Base-by-base conservation (phyloP, 345 rosid species). In the Heritiera littoralis region DNA sequence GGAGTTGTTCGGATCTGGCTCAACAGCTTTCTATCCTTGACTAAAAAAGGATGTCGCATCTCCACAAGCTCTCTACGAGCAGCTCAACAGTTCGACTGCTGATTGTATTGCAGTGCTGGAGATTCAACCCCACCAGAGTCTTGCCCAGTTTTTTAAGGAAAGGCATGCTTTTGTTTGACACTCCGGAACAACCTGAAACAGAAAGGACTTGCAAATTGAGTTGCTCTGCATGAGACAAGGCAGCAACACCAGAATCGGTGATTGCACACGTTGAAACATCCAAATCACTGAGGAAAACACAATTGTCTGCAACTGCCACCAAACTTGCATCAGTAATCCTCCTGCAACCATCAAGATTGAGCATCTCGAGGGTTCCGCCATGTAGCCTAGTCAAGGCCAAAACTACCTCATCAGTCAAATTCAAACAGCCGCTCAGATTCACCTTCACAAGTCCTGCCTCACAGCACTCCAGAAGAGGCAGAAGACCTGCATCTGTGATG, bases 11-110 rank as follows among this genome's bases (percentile, higher is more conserved):
- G 46, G 7, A 55, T 72, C 72, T 59, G 32, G 77, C 72, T 75
- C 45, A 41, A 32, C 18, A 71, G 46, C 77, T 9, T 72, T 59
- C 75, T 61, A 43, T 76, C 59, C 23, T 59, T 52, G 45, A 48
- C 84, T 66, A 90, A 68, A 77, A 88, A 63, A 92, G 92, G 77
- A 90, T 88, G 80, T 90, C 94, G 17, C 96, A 92, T 77, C 92
- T 86, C 94, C 96, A 90, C 28, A 90, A 69, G 32, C 79, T 86
- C 72, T 85, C 90, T 45, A 86, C 82, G 13, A 92, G 94, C 23
- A 66, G 63, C 43, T 86, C 87, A 12, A 86, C 82, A 7, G 84
- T 45, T 80, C 85, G n/a, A 75, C 85, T 77, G 84, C 89, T 89
- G 74, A 92, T 84, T 32, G 86, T 85, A 74, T 86, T 86, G 86